A percentile compares a stretch with the other conserved stretches of the same genome.
Conservation (phyloP, 257 asterid species). For the Solanum medicagineum region DNA sequence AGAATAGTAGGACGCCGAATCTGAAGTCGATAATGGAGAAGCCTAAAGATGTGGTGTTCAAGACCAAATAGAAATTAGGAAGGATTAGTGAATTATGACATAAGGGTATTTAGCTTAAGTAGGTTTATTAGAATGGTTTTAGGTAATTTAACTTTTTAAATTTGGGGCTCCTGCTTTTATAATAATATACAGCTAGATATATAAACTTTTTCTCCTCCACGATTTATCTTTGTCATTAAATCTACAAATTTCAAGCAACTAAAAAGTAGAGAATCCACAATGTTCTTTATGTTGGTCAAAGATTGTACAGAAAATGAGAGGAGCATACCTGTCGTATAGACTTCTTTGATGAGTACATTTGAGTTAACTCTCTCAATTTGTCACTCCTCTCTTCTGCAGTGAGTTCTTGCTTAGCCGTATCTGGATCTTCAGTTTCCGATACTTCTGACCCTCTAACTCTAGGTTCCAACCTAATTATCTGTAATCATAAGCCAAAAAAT, state of each 20-base stretch:
- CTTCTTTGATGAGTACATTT: conserved; percentile 33
- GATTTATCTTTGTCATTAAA: background rate
- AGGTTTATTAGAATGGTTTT: background rate
- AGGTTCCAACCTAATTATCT: conserved; percentile 76
- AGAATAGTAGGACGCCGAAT: background rate
- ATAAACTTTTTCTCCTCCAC: background rate
- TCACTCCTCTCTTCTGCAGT: conserved; percentile 29
- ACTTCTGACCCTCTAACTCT: conserved; percentile 26
- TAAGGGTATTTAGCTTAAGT: background rate
- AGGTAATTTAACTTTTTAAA: background rate
- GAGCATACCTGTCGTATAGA: conserved; percentile 30
- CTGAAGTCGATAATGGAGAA: background rate
- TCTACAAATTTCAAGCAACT: background rate
- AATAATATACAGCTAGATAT: background rate
- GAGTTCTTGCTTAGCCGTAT: conserved; percentile 20
- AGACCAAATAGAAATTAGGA: background rate
- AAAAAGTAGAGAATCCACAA: background rate
- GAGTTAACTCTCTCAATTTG: conserved; percentile 5
- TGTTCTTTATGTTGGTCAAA: background rate
- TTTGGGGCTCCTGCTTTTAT: background rate
- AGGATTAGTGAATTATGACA: background rate
- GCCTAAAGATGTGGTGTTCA: background rate
- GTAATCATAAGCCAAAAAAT: background rate
- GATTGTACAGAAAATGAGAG: background rate
- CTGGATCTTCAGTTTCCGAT: conserved; percentile 18